Evolutionary conservation across 148 eudicot species (phyloP), one percentile per base, ranked within the genome.

Genomic region (Cornus kousa): DNA sequence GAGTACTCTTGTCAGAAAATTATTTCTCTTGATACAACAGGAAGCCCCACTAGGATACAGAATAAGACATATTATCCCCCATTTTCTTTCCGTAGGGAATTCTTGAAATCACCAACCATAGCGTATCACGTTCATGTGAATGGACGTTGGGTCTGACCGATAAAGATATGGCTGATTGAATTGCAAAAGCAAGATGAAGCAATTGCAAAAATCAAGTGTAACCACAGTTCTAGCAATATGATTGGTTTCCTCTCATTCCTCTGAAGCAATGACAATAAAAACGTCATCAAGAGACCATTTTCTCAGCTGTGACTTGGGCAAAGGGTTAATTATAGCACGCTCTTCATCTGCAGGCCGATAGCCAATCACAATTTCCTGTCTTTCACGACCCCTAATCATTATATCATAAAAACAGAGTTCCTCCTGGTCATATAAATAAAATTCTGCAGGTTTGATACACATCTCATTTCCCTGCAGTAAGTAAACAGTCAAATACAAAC

Each of bases 381-480:
- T 87, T 83, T 87, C 88, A 55, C 95, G 93, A 73, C 95, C 98
- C 85, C 98, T 89, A 19, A 86, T 78, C 92, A 94, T 92, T 72
- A 94, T 85, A 33, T 94, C 97, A 37, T 85, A 89, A 85, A 94
- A 92, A 70, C 89, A 83, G 76, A 92, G 80, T 70, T 91, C 93
- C 83, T 94, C 98, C 77, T 91, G 94, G 71, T 94, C 95, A 72
- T 91, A 88, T 55, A 92, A 85, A 82, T 94, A 94, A 79, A 94
- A 92, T 78, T 94, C 98, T 50, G 93, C 94, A 4, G 98, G 87
- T 82, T 90, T 94, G 75, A 94, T 94, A 83, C 98, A 91, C 97
- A 94, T 88, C 78, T 94, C 98, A 82, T 91, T 94, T 64, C 98
- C 97, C 98, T 94, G 97, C 70, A 74, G 67, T 72, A 79, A n/a